Percentiles rank a stretch among this genome's conserved stretches.
phyloP scores from a whole-genome alignment of 164 flowering plant genomes.

The Santalum album region DNA sequence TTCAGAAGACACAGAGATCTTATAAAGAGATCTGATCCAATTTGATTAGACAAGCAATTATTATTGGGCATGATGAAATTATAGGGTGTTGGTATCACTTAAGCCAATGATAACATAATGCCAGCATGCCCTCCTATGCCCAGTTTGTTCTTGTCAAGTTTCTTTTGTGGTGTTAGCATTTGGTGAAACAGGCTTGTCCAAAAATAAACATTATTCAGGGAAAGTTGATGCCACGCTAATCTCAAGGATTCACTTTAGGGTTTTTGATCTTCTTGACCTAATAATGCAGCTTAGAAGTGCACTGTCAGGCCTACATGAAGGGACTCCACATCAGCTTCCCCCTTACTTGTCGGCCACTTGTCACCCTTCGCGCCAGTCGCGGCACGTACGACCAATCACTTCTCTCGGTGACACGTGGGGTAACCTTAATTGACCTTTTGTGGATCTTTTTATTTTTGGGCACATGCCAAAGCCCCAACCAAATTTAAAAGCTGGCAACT shows the following conservation, averaged over 20 bases:
- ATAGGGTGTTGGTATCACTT: conserved; percentile 10
- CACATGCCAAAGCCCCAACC: no score
- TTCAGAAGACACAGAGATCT: conserved; percentile 30
- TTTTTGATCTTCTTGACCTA: conserved; percentile 14
- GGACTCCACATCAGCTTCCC: conserved; percentile 23
- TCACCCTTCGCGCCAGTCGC: background rate
- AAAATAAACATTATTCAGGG: background rate
- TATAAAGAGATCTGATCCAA: conserved; percentile 22
- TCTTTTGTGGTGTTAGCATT: conserved; percentile 7
- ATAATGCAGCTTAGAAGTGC: conserved; percentile 10
- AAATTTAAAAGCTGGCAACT: no score
- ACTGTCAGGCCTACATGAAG: conserved; percentile 8
- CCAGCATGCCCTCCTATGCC: conserved; percentile 11
- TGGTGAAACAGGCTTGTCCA: conserved; percentile 1
- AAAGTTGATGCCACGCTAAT: conserved; percentile 9
- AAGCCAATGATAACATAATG: conserved; percentile 10
- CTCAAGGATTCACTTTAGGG: no score
- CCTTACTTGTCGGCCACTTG: conserved; percentile 31
- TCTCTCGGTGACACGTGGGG: background rate
- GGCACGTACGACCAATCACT: background rate
- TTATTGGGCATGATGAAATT: conserved; percentile 5
- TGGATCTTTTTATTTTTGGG: background rate
- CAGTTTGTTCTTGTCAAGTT: conserved; percentile 1
- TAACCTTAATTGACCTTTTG: background rate
- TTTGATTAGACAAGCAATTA: conserved; percentile 16